phyloP scores from a whole-genome alignment of 441 rosid species.

The Syzygium syzygioides region DNA sequence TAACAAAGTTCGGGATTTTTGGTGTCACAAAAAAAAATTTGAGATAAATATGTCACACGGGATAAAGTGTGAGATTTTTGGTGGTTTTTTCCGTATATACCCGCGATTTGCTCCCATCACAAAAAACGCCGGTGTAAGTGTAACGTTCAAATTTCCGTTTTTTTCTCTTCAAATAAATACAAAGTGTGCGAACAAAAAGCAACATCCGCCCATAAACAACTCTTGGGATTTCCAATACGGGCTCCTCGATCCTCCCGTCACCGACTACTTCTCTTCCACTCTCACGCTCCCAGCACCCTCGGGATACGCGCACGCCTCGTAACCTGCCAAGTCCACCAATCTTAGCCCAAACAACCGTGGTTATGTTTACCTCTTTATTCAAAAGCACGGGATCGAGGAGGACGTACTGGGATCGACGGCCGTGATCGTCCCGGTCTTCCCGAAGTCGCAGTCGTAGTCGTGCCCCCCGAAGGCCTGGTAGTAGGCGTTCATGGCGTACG shows the following conservation, averaged over 20 bases:
- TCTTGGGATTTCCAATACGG: neutral
- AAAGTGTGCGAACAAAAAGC: neutral
- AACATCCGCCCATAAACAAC: neutral
- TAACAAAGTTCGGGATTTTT: too few species aligned
- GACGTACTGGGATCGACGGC: slow-evolving; percentile 44
- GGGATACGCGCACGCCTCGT: slow-evolving; percentile 33
- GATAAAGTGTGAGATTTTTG: too few species aligned
- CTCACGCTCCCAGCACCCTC: neutral
- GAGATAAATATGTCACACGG: too few species aligned
- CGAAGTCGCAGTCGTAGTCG: slow-evolving; percentile 47
- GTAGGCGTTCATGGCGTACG: slow-evolving; percentile 64
- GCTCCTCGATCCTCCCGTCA: neutral
- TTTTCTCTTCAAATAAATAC: neutral
- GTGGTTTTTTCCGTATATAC: too few species aligned
- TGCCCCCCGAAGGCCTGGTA: slow-evolving; percentile 43
- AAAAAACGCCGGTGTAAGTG: neutral
- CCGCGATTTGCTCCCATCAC: neutral
- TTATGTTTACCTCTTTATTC: neutral
- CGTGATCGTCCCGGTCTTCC: slow-evolving; percentile 36
- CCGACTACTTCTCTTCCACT: neutral
- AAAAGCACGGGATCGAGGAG: neutral
- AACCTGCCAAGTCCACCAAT: slow-evolving; percentile 23
- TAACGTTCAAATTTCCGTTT: neutral
- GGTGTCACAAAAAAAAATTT: too few species aligned
- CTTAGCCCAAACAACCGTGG: neutral